Conservation (phyloP, 2,329 filamentous ascomycete species). For the Neopestalotiopsis sp. region DNA sequence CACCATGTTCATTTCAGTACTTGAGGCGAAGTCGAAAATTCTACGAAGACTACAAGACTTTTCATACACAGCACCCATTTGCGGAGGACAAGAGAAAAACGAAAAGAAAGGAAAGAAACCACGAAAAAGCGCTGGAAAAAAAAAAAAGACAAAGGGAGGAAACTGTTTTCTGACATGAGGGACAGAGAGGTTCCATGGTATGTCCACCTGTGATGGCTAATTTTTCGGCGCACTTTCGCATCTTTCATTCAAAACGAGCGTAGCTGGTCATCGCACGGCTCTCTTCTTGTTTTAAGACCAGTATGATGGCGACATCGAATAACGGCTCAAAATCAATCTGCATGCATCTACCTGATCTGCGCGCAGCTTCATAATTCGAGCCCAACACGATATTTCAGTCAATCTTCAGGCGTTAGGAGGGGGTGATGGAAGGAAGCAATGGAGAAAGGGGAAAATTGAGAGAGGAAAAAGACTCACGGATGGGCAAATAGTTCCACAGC, state of each 20-base stretch:
- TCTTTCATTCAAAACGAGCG: neutral
- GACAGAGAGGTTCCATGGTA: neutral
- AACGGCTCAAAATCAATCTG: neutral
- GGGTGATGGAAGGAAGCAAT: neutral
- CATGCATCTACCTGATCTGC: neutral
- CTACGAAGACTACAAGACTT: no score
- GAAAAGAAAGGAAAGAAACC: neutral
- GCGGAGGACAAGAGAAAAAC: neutral
- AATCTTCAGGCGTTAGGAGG: neutral
- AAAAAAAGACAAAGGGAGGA: neutral
- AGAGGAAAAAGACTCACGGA: neutral
- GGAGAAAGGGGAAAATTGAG: neutral
- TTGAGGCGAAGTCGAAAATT: no score
- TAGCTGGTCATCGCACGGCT: neutral
- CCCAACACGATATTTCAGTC: neutral
- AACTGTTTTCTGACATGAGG: neutral
- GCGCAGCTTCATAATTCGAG: neutral
- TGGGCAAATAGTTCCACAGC: no score
- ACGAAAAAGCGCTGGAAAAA: neutral
- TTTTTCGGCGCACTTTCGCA: neutral
- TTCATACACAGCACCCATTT: no score
- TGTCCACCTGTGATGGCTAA: neutral
- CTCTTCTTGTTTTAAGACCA: neutral
- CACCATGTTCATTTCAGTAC: no score
- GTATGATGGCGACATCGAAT: neutral